These are phyloP conservation scores for Kernera saxatilis DNA, from an alignment of 345 rosid genomes.

Conservation along the genomic window DNA sequence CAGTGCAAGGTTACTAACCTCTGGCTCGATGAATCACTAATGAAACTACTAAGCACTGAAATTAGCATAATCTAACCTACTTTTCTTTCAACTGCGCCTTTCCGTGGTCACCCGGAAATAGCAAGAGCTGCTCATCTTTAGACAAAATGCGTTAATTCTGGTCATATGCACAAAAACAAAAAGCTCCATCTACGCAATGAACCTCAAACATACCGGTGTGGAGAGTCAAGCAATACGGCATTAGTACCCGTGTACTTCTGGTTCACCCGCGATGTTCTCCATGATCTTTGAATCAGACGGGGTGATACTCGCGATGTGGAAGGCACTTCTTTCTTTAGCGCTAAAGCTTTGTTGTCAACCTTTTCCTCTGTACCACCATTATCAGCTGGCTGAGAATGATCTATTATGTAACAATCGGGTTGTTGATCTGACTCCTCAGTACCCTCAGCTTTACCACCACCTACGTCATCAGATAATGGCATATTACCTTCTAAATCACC, in stretches of 20 bases:
- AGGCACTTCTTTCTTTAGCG: background rate
- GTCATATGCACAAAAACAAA: conserved; percentile 25
- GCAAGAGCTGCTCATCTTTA: conserved; percentile 10
- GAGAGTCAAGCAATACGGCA: background rate
- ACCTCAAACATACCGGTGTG: background rate
- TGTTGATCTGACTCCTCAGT: conserved; percentile 1
- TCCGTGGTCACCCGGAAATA: background rate
- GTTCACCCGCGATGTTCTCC: conserved; percentile 7
- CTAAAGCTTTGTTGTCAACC: background rate
- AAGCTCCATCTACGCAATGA: background rate
- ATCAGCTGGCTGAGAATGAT: background rate
- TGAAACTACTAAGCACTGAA: conserved; percentile 11
- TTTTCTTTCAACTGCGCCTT: conserved; percentile 10
- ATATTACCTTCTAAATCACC: background rate
- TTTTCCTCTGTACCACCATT: conserved; percentile 4
- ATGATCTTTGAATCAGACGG: conserved; percentile 15
- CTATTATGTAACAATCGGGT: background rate
- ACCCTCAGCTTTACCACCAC: background rate
- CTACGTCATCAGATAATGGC: background rate
- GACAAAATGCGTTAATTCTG: conserved; percentile 6
- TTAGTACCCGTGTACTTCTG: conserved; percentile 7
- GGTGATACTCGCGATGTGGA: conserved; percentile 10
- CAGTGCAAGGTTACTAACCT: background rate
- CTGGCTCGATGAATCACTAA: background rate
- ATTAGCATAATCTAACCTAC: conserved; percentile 5